phyloP scores from a whole-genome alignment of 306 rosid species.

The Sesbania bispinosa region DNA sequence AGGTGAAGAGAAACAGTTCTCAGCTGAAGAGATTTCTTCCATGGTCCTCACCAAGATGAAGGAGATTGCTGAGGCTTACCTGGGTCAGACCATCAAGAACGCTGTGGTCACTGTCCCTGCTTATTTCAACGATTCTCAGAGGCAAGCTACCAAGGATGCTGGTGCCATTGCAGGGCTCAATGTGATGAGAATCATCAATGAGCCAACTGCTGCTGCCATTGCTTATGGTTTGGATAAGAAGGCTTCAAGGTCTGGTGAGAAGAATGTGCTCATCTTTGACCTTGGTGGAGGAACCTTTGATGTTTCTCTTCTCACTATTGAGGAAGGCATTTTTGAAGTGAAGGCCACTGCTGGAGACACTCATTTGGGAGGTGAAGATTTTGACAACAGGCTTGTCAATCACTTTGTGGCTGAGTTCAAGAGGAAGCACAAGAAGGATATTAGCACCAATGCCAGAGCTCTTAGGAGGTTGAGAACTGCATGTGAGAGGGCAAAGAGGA shows the following conservation, averaged over 20 bases:
- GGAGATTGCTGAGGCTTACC: slow-evolving; percentile 46
- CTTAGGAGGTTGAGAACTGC: slow-evolving; percentile 45
- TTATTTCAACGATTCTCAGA: slow-evolving; percentile 47
- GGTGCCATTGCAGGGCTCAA: slow-evolving; percentile 46
- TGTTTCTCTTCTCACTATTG: slow-evolving; percentile 42
- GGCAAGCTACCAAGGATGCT: slow-evolving; percentile 50
- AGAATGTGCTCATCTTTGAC: slow-evolving; percentile 44
- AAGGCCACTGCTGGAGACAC: slow-evolving; percentile 52
- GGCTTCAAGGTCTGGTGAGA: slow-evolving; percentile 32
- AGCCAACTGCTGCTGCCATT: slow-evolving; percentile 54
- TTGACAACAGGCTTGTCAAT: slow-evolving; percentile 45
- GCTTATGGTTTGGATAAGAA: slow-evolving; percentile 54
- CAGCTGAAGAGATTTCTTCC: slow-evolving; percentile 46
- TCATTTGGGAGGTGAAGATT: slow-evolving; percentile 51
- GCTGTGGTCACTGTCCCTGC: slow-evolving; percentile 51
- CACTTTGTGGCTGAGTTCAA: slow-evolving; percentile 43
- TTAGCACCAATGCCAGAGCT: slow-evolving; percentile 38
- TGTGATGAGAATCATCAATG: slow-evolving; percentile 48
- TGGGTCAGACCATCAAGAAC: slow-evolving; percentile 32
- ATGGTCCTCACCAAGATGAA: slow-evolving; percentile 44
- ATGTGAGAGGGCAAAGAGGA: slow-evolving; percentile 49
- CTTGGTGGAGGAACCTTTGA: slow-evolving; percentile 48
- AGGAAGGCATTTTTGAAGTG: slow-evolving; percentile 50
- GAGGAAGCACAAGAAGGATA: slow-evolving; percentile 53
- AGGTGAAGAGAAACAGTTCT: slow-evolving; percentile 46